Percentiles rank a stretch among this genome's conserved stretches.
Conservation (phyloP, 2,329 filamentous ascomycete species). For the Alternaria atra region DNA sequence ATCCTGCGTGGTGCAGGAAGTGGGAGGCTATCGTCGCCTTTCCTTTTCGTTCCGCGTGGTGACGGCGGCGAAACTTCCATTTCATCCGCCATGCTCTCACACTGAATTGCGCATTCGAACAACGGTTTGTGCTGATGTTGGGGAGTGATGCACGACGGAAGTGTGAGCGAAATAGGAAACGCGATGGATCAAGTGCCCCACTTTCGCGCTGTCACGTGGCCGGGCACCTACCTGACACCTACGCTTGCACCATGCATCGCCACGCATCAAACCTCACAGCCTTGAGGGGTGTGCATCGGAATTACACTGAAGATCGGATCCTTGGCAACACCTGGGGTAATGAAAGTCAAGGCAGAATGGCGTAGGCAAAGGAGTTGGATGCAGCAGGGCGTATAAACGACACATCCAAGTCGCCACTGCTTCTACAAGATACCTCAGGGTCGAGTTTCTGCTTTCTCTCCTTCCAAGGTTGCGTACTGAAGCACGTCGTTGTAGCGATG, state of each 20-base stretch:
- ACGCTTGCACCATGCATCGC: not conserved
- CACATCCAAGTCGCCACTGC: not conserved
- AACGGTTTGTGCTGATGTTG: conserved; percentile 12
- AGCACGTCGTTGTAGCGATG: conserved; percentile 13
- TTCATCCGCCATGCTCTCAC: conserved; percentile 35
- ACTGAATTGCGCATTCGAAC: not conserved
- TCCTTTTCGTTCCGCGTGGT: conserved; percentile 49
- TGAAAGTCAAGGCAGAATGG: not conserved
- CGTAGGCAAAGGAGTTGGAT: not conserved
- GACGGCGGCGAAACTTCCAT: conserved; percentile 41
- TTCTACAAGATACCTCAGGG: not conserved
- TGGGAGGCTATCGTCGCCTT: conserved; percentile 45
- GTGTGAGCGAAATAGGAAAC: conserved; percentile 14
- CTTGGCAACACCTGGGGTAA: not conserved
- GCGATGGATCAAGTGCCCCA: conserved; percentile 28
- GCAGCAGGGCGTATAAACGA: not conserved
- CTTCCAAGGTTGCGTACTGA: not conserved
- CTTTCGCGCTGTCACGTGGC: conserved; percentile 32
- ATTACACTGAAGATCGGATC: not conserved
- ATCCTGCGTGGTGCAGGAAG: conserved; percentile 57
- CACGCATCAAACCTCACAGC: not conserved
- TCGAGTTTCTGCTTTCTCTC: not conserved
- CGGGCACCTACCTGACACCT: not conserved
- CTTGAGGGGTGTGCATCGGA: not conserved
- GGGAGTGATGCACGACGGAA: conserved; percentile 2